phyloP scores from a whole-genome alignment of 345 rosid species.

The Syzygium grande region DNA sequence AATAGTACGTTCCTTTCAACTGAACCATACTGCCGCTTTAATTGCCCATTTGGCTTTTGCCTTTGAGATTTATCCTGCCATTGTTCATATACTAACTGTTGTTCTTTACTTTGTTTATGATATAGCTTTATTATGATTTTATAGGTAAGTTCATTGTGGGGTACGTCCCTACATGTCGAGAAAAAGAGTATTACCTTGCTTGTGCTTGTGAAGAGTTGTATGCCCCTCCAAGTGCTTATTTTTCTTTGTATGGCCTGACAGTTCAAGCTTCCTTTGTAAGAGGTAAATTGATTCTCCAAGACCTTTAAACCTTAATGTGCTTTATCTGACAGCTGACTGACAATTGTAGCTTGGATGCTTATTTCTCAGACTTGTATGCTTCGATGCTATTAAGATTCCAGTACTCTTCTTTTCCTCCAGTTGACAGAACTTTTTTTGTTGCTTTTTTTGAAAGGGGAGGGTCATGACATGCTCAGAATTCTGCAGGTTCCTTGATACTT shows the following conservation, averaged over 20 bases:
- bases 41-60: neutral
- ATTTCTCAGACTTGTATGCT: neutral
- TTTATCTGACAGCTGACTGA: neutral
- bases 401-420: neutral
- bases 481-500: neutral
- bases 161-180: constrained; percentile 65
- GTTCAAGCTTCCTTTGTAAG: constrained; percentile 85
- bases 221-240: constrained; percentile 94
- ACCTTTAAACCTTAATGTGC: neutral
- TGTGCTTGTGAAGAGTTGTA: constrained; percentile 82
- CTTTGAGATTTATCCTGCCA: neutral
- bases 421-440: neutral
- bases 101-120: neutral
- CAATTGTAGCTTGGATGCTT: neutral
- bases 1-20: neutral
- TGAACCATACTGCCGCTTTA: neutral
- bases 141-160: constrained; percentile 82
- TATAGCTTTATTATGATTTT: constrained; percentile 1
- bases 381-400: neutral
- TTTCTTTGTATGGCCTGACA: constrained; percentile 77
- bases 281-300: constrained; percentile 38
- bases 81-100: neutral
- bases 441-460: neutral
- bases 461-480: neutral
- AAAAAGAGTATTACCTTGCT: constrained; percentile 86